Percentiles rank a stretch among this genome's conserved stretches.
These are phyloP conservation scores for Solanum gandarillasii DNA, from an alignment of 257 asterid genomes.

Conservation along the genomic window DNA sequence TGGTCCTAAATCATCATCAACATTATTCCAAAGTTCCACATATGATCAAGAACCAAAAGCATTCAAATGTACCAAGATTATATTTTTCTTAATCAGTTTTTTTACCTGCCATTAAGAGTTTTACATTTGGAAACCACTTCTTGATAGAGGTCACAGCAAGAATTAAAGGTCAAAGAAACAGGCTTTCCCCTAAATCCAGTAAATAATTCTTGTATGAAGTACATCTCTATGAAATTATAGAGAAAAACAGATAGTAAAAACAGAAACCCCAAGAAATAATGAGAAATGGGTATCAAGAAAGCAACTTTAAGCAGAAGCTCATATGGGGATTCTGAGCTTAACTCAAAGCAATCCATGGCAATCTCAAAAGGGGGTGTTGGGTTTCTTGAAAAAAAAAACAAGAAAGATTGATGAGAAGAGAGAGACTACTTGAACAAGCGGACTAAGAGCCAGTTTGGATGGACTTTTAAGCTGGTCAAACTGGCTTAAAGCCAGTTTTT, in stretches of 20 bases:
- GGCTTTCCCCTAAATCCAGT: slow-evolving; percentile 69
- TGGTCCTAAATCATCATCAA: background rate
- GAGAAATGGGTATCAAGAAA: slow-evolving; percentile 36
- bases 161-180: slow-evolving; percentile 42
- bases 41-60: background rate
- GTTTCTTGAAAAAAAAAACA: background rate
- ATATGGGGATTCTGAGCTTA: slow-evolving; percentile 33
- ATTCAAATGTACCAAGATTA: background rate
- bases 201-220: slow-evolving; percentile 45
- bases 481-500: too few species aligned
- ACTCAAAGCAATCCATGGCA: slow-evolving; percentile 23
- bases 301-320: slow-evolving; percentile 36
- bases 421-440: background rate
- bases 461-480: too few species aligned
- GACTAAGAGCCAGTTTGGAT: too few species aligned
- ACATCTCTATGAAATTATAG: slow-evolving; percentile 60
- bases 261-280: slow-evolving; percentile 30
- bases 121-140: slow-evolving; percentile 60
- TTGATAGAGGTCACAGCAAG: slow-evolving; percentile 44
- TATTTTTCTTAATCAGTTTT: background rate
- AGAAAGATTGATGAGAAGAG: background rate
- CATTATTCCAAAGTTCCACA: background rate
- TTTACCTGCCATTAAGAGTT: slow-evolving; percentile 66
- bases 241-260: slow-evolving; percentile 21
- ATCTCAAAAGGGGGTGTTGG: background rate